phyloP scores from a whole-genome alignment of 371 early-diverging fungal species.

The Apophysomyces trapeziformis region DNA sequence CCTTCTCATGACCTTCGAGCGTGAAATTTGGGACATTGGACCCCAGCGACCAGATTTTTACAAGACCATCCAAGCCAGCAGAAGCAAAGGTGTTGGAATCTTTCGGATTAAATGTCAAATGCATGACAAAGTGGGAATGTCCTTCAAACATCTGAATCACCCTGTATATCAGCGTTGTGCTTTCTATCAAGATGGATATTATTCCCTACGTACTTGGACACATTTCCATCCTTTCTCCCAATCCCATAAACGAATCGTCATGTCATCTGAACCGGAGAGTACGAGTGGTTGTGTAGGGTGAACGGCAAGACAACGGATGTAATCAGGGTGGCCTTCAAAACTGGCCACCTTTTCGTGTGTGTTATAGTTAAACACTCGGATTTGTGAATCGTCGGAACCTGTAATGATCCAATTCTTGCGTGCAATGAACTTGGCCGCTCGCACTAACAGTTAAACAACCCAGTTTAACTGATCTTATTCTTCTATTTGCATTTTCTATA shows the following conservation, averaged over 20 bases:
- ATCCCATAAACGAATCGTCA: slow-evolving; percentile 98
- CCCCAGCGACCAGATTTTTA: slow-evolving; percentile 92
- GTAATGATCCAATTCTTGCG: slow-evolving; percentile 97
- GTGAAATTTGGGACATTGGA: slow-evolving; percentile 90
- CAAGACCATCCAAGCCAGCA: slow-evolving; percentile 89
- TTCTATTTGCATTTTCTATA: background rate
- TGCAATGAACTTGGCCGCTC: slow-evolving; percentile 95
- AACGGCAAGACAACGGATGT: slow-evolving; percentile 96
- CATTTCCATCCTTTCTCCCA: slow-evolving; percentile 99
- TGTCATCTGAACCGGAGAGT: slow-evolving; percentile 97
- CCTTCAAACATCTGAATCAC: slow-evolving; percentile 88
- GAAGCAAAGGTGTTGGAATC: slow-evolving; percentile 96
- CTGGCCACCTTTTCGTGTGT: slow-evolving; percentile 95
- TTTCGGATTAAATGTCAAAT: slow-evolving; percentile 95
- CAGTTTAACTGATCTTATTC: background rate
- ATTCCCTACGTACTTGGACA: slow-evolving; percentile 65
- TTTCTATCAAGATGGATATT: background rate
- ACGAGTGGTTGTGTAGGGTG: slow-evolving; percentile 95
- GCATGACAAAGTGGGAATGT: slow-evolving; percentile 98
- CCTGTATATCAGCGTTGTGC: background rate
- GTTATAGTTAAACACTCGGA: slow-evolving; percentile 99
- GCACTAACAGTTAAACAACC: slow-evolving; percentile 55
- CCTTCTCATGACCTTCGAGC: slow-evolving; percentile 92
- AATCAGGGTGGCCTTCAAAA: slow-evolving; percentile 99
- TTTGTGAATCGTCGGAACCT: slow-evolving; percentile 98